phyloP scores from a whole-genome alignment of 169 alveolate genomes.

The Eimeria praecox region DNA sequence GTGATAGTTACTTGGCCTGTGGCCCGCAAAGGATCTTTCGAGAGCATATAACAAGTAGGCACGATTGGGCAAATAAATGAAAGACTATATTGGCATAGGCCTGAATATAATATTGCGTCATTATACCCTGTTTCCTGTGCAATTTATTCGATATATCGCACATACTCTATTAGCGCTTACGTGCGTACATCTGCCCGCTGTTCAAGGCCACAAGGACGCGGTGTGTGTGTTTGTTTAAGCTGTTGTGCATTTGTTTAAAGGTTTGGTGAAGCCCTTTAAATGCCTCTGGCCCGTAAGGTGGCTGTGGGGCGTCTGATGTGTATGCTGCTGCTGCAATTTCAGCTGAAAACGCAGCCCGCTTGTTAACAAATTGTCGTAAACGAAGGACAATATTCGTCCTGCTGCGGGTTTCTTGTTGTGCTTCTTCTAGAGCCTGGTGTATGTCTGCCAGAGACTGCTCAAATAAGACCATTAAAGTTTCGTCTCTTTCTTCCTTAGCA shows the following conservation, averaged over 20 bases:
- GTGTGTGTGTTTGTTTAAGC: neutral
- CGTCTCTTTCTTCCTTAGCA: neutral
- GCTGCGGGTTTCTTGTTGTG: neutral
- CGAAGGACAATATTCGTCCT: neutral
- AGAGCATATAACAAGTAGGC: no score
- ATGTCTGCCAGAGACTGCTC: neutral
- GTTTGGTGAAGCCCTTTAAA: neutral
- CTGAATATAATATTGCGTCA: neutral
- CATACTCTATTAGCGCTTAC: no score
- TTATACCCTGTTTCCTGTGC: neutral
- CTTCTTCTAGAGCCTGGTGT: neutral
- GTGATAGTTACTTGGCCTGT: no score
- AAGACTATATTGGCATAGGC: neutral
- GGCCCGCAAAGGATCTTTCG: no score
- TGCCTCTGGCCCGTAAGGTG: neutral
- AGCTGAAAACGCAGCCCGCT: neutral
- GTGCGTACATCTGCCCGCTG: slow-evolving; percentile 19
- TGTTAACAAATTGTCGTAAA: neutral
- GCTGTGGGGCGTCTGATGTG: neutral
- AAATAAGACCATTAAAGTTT: neutral
- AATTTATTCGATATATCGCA: neutral
- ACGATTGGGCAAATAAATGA: neutral
- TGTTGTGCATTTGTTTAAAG: neutral
- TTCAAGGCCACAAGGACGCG: neutral
- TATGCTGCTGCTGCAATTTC: neutral